Base-by-base conservation (phyloP, 345 rosid genomes). In the Combretum micranthum region DNA sequence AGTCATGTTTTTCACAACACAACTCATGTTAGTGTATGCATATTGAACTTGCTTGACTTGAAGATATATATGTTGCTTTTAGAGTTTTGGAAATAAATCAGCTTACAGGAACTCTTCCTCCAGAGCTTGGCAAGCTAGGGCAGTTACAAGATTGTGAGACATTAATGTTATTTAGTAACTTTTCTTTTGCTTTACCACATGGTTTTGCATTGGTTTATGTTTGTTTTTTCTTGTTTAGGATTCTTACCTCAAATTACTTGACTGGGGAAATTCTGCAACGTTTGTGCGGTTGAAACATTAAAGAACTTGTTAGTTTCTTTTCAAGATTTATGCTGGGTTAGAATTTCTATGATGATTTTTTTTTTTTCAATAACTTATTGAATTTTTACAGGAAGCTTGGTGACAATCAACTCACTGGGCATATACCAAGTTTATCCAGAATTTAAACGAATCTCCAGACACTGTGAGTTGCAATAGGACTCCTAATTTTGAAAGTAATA, bases 331-430 rank as follows among this genome's bases (percentile, higher is more conserved):
- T 9, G 20, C 16, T n/a, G n/a, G n/a, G n/a, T n/a, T n/a, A n/a
- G n/a, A n/a, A n/a, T n/a, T n/a, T n/a, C n/a, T n/a, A n/a, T n/a
- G n/a, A n/a, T n/a, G n/a, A n/a, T n/a, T n/a, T n/a, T n/a, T n/a
- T n/a, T n/a, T n/a, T n/a, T n/a, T 1, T 4, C 47, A 8, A 45
- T 15, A 2, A 17, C 3, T 23, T 50, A 16, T 14, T 26, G 4
- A 1, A 17, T 45, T 16, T n/a, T 15, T 57, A 56, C 45, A 63
- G 68, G 15, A 49, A 51, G 46, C 64, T 63, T 22, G 52, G 72
- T 16, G 72, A 68, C 37, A 68, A 57, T 50, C 23, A 17, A 12
- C 57, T 68, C 54, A 55, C n/a, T 1, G 72, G 72, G 17, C 44
- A 15, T 12, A 62, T 68, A 44, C 72, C 72, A 1, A 13, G 57